A percentile compares a stretch with the other conserved stretches of the same genome.
These are phyloP conservation scores for Saccharomyces eubayanus DNA, from an alignment of 805 yeast genomes.

Conservation along the genomic window DNA sequence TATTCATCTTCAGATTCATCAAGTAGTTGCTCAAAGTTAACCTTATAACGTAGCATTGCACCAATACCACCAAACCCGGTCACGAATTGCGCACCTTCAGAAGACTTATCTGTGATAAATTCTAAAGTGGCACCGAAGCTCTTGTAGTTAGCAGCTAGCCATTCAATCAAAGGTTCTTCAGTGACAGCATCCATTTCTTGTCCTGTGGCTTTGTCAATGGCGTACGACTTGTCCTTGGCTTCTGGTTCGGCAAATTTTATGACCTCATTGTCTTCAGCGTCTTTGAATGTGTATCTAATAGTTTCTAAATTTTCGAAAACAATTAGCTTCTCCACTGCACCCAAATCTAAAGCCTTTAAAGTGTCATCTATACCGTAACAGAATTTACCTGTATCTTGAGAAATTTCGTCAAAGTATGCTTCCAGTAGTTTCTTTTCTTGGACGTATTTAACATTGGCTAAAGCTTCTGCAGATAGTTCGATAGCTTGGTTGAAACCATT, in stretches of 20 bases:
- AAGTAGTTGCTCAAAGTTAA: conserved; percentile 89
- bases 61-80: conserved; percentile 99
- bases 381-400: conserved; percentile 94
- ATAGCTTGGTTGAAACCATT: conserved; percentile 99
- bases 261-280: conserved; percentile 69
- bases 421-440: conserved; percentile 95
- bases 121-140: conserved; percentile 92
- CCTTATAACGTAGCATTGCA: conserved; percentile 90
- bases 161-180: conserved; percentile 83
- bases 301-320: conserved; percentile 88
- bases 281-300: conserved; percentile 75
- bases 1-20: conserved; percentile 87
- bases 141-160: conserved; percentile 96
- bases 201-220: conserved; percentile 78
- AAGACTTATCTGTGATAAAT: conserved; percentile 91
- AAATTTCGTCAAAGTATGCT: conserved; percentile 90
- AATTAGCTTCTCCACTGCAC: conserved; percentile 89
- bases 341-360: conserved; percentile 88
- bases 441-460: conserved; percentile 93
- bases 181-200: conserved; percentile 82
- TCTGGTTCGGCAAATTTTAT: conserved; percentile 66
- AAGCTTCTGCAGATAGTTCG: conserved; percentile 92
- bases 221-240: conserved; percentile 64
- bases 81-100: conserved; percentile 98
- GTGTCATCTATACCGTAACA: conserved; percentile 98